These are phyloP conservation scores for Neurospora sp. DNA, from an alignment of 495 filamentous ascomycete species.

Conservation along the genomic window DNA sequence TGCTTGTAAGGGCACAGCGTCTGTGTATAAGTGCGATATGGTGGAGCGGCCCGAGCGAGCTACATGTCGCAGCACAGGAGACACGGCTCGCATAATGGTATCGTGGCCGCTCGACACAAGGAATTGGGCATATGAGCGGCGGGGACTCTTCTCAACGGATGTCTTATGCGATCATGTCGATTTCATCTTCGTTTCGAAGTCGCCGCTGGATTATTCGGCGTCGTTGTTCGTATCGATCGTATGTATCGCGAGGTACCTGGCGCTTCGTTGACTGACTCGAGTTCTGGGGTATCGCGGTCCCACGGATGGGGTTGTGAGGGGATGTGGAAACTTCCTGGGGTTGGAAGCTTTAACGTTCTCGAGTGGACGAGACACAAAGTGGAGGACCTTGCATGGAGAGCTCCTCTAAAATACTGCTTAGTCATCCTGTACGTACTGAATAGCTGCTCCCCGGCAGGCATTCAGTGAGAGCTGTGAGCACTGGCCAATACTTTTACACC, in stretches of 20 bases:
- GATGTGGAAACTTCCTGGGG: background rate
- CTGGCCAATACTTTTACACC: slow-evolving; percentile 2
- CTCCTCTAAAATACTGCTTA: background rate
- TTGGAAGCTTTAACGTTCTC: background rate
- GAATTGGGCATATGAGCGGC: slow-evolving; percentile 2
- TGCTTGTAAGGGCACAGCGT: background rate
- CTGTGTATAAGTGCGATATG: background rate
- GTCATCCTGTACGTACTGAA: background rate
- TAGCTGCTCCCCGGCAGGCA: background rate
- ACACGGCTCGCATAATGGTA: slow-evolving; percentile 11
- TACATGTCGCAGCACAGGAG: slow-evolving; percentile 4
- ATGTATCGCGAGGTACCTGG: background rate
- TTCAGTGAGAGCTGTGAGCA: background rate
- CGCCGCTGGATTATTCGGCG: background rate
- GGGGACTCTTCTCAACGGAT: background rate
- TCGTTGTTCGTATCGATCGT: background rate
- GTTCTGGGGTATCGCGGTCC: background rate
- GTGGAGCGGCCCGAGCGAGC: background rate
- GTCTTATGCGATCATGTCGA: background rate
- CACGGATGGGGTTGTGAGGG: background rate
- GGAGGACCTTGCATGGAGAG: background rate
- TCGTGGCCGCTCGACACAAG: background rate
- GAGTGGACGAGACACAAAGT: background rate
- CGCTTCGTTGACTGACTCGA: background rate
- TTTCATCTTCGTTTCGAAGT: background rate